Evolutionary conservation across 1,139 yeast species (phyloP).

Genomic region (Nematodospora anomalae): DNA sequence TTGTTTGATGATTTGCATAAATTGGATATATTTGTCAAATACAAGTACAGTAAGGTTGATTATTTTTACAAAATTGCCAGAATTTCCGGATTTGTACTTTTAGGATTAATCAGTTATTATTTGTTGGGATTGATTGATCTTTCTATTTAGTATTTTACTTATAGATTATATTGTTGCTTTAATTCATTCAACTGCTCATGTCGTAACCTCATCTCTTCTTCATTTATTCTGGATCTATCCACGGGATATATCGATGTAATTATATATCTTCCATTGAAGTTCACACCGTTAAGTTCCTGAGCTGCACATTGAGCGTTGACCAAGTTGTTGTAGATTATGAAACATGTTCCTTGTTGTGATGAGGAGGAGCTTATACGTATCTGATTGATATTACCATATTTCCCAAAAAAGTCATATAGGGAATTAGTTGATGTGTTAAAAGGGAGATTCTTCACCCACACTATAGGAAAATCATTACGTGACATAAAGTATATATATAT

Average conservation of each 20-base stretch:
- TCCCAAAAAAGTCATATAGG: constrained; percentile 54
- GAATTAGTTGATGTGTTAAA: constrained; percentile 49
- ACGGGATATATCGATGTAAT: constrained; percentile 50
- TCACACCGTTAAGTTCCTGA: constrained; percentile 58
- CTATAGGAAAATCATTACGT: constrained; percentile 41
- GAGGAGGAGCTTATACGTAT: constrained; percentile 42
- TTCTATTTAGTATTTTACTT: constrained; percentile 19
- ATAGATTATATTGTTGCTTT: constrained; percentile 10
- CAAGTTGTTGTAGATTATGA: constrained; percentile 53
- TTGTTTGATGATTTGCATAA: constrained; percentile 69
- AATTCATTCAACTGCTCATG: constrained; percentile 12
- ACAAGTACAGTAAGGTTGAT: constrained; percentile 55
- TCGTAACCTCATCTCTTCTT: constrained; percentile 15
- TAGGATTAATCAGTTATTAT: constrained; percentile 61
- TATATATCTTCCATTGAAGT: constrained; percentile 59
- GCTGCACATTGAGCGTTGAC: constrained; percentile 51
- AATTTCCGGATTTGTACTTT: constrained; percentile 63
- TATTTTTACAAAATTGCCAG: constrained; percentile 65
- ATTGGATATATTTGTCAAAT: constrained; percentile 59
- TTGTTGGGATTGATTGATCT: constrained; percentile 43
- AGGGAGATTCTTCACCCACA: constrained; percentile 61
- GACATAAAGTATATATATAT: constrained; percentile 2
- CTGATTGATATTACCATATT: constrained; percentile 58
- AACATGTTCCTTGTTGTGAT: constrained; percentile 48
- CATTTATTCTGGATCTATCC: constrained; percentile 31